A percentile compares a stretch with the other conserved stretches of the same genome.
These are phyloP conservation scores for Jamesozyma rosinii DNA, from an alignment of 805 yeast species.

Conservation along the genomic window DNA sequence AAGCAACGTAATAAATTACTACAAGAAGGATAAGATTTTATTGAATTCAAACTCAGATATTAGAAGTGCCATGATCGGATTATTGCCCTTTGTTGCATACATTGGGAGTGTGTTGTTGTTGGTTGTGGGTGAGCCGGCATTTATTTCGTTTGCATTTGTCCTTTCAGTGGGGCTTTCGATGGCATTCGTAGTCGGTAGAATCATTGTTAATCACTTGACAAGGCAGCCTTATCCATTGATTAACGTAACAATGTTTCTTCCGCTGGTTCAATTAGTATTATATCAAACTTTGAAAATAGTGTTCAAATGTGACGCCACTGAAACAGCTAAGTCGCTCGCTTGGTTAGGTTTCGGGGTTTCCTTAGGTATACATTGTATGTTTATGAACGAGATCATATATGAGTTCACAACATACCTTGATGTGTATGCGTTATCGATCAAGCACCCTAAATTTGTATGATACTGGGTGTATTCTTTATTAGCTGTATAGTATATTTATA, in stretches of 20 bases:
- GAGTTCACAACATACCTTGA: conserved; percentile 75
- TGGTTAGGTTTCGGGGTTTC: conserved; percentile 64
- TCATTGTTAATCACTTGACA: conserved; percentile 80
- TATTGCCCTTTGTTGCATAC: conserved; percentile 59
- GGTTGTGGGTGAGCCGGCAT: conserved; percentile 41
- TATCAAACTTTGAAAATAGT: conserved; percentile 19
- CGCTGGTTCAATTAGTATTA: conserved; percentile 39
- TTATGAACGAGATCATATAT: conserved; percentile 68
- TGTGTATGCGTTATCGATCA: conserved; percentile 76
- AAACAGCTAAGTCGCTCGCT: conserved; percentile 42
- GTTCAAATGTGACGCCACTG: conserved; percentile 30
- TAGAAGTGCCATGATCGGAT: conserved; percentile 40
- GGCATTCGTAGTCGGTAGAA: conserved; percentile 86
- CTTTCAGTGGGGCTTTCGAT: conserved; percentile 64
- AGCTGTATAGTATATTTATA: neutral
- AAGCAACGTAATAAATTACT: conserved; percentile 45
- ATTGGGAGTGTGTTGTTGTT: conserved; percentile 41
- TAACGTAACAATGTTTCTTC: conserved; percentile 62
- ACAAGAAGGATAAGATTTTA: conserved; percentile 27
- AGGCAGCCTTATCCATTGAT: conserved; percentile 64
- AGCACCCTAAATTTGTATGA: conserved; percentile 47
- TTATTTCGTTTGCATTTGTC: conserved; percentile 46
- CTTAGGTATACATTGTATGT: conserved; percentile 57
- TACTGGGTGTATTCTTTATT: neutral
- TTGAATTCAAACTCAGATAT: conserved; percentile 19